phyloP scores from a whole-genome alignment of 495 filamentous ascomycete genomes.

The Hypoxylon subgilvum region DNA sequence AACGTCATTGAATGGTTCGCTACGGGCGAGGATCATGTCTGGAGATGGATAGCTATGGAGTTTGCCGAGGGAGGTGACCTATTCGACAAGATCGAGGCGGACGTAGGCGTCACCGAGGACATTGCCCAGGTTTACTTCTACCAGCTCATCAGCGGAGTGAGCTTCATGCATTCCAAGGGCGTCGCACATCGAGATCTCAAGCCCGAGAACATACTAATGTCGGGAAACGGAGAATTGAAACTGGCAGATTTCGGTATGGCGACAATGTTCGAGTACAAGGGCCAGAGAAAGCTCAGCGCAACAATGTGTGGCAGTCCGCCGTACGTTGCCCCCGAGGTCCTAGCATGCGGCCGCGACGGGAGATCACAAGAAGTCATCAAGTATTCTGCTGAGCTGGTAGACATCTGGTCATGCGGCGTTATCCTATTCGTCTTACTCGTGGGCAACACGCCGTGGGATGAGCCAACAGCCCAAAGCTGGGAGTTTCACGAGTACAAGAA shows the following conservation, averaged over 20 bases:
- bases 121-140: slow-evolving; percentile 96
- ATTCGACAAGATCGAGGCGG: slow-evolving; percentile 99
- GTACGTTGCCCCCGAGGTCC: slow-evolving; percentile 96
- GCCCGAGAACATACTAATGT: slow-evolving; percentile 87
- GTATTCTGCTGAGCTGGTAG: slow-evolving; percentile 82
- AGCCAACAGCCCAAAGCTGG: slow-evolving; percentile 78
- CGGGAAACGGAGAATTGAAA: slow-evolving; percentile 84
- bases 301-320: slow-evolving; percentile 96
- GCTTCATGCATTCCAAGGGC: slow-evolving; percentile 92
- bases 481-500: slow-evolving; percentile 86
- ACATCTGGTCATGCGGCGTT: slow-evolving; percentile 97
- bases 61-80: slow-evolving; percentile 93
- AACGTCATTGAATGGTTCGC: slow-evolving; percentile 94
- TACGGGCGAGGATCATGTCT: slow-evolving; percentile 83
- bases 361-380: slow-evolving; percentile 62
- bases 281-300: slow-evolving; percentile 74
- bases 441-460: slow-evolving; percentile 98
- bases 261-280: slow-evolving; percentile 89
- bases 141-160: slow-evolving; percentile 86
- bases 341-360: slow-evolving; percentile 55
- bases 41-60: slow-evolving; percentile 99
- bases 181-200: slow-evolving; percentile 91
- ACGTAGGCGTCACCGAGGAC: slow-evolving; percentile 88
- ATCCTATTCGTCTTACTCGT: slow-evolving; percentile 94
- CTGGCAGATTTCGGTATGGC: slow-evolving; percentile 97